phyloP scores from a whole-genome alignment of 495 filamentous ascomycete species.

The Bacidia gigantensis region DNA sequence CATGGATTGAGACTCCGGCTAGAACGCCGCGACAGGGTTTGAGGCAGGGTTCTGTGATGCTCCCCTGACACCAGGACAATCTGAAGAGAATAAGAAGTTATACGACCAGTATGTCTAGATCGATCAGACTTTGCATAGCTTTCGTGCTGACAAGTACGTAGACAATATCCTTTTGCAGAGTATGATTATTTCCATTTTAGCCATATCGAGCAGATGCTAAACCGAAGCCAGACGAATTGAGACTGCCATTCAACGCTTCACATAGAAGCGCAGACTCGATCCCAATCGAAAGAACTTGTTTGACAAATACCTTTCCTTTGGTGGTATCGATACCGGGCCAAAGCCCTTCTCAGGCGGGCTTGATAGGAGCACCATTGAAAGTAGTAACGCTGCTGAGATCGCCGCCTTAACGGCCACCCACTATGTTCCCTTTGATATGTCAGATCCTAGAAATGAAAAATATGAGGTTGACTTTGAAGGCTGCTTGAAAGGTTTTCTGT shows the following conservation, averaged over 20 bases:
- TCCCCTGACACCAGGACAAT: conserved; percentile 57
- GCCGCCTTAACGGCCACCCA: conserved; percentile 46
- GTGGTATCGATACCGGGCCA: conserved; percentile 56
- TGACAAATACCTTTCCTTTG: conserved; percentile 63
- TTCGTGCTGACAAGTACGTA: conserved; percentile 8
- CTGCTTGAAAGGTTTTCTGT: conserved; percentile 71
- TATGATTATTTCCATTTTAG: conserved; percentile 17
- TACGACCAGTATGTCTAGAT: conserved; percentile 37
- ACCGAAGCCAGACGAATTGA: conserved; percentile 53
- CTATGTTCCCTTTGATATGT: conserved; percentile 33
- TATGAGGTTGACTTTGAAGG: conserved; percentile 71
- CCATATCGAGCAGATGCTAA: conserved; percentile 5
- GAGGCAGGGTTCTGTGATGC: conserved; percentile 64
- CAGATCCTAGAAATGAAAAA: conserved; percentile 28
- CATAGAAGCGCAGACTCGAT: conserved; percentile 59
- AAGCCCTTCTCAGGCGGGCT: conserved; percentile 55
- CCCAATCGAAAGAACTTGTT: conserved; percentile 48
- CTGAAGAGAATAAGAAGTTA: conserved; percentile 41
- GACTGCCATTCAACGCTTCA: conserved; percentile 70
- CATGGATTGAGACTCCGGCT: not conserved
- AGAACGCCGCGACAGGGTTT: conserved; percentile 40
- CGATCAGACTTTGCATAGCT: not conserved
- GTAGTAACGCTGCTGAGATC: conserved; percentile 42
- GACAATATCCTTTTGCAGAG: conserved; percentile 28
- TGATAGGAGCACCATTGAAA: conserved; percentile 40